A percentile compares a stretch with the other conserved stretches of the same genome.
These are phyloP conservation scores for Botrytis galanthina DNA, from an alignment of 2,329 filamentous ascomycete genomes.

Conservation along the genomic window DNA sequence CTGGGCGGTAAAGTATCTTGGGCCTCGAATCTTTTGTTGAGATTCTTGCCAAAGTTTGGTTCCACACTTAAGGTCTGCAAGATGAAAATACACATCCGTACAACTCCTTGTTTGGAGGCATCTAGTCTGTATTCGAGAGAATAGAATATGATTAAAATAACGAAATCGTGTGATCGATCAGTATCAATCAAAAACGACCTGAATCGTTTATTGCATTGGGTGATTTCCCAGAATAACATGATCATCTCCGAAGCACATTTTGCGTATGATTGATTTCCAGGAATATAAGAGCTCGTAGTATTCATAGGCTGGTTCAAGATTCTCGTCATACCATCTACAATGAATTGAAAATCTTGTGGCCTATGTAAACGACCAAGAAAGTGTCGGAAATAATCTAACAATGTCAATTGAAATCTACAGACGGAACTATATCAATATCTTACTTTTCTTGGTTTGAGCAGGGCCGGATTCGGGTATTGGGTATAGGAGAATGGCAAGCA, in stretches of 20 bases:
- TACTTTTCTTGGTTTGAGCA: conserved; percentile 65
- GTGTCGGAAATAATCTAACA: conserved; percentile 75
- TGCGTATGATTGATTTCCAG: conserved; percentile 72
- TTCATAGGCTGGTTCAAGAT: conserved; percentile 91
- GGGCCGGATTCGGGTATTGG: conserved; percentile 76
- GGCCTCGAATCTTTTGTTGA: conserved; percentile 85
- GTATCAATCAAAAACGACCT: conserved; percentile 96
- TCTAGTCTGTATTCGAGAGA: conserved; percentile 87
- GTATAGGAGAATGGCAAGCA: conserved; percentile 83
- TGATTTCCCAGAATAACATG: conserved; percentile 95
- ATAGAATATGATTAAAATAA: conserved; percentile 88
- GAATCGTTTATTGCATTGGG: conserved; percentile 97
- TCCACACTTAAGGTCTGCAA: conserved; percentile 94
- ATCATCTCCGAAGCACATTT: conserved; percentile 94
- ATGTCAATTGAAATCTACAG: conserved; percentile 20
- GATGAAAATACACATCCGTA: conserved; percentile 96
- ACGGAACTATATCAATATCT: neutral
- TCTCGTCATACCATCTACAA: conserved; percentile 89
- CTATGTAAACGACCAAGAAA: conserved; percentile 78
- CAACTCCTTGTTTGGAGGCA: conserved; percentile 82
- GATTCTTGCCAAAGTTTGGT: conserved; percentile 80
- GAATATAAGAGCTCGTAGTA: conserved; percentile 82
- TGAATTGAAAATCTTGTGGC: conserved; percentile 95
- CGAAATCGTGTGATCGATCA: conserved; percentile 86
- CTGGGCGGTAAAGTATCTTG: conserved; percentile 82